phyloP scores from a whole-genome alignment of 441 rosid genomes.

The Monsonia emarginata region DNA sequence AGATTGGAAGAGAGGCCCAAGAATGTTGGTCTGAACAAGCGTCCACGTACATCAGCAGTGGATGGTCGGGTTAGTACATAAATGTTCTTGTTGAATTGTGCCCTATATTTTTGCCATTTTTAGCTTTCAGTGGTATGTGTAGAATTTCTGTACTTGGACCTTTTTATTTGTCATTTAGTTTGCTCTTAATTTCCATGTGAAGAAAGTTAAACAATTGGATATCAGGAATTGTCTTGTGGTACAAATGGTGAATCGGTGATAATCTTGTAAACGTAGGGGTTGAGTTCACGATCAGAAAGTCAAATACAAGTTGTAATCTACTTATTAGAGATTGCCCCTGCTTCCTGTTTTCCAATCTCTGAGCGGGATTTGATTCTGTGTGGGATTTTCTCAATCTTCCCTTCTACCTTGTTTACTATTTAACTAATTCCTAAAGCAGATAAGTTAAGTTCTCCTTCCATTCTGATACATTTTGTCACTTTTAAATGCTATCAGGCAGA shows the following conservation, averaged over 20 bases:
- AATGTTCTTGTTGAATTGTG: not conserved
- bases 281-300: not conserved
- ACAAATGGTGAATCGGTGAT: not conserved
- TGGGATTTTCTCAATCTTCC: not conserved
- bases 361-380: not conserved
- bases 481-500: constrained; percentile 29
- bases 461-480: not conserved
- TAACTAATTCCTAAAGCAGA: not conserved
- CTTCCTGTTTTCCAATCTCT: not conserved
- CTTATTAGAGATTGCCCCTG: not conserved
- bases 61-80: constrained; percentile 42
- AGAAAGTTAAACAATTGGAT: not conserved
- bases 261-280: not conserved
- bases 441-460: not conserved
- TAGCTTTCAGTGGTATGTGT: not conserved
- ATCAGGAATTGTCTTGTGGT: not conserved
- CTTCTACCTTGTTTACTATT: not conserved
- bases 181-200: not conserved
- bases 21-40: constrained; percentile 36
- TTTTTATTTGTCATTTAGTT: not conserved
- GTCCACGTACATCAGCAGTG: constrained; percentile 39
- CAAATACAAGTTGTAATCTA: not conserved
- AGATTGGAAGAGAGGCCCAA: constrained; percentile 45
- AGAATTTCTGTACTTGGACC: not conserved
- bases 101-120: constrained; percentile 1